Evolutionary conservation across 2,329 filamentous ascomycete species (phyloP).

Genomic region (Teratosphaeria nubilosa): DNA sequence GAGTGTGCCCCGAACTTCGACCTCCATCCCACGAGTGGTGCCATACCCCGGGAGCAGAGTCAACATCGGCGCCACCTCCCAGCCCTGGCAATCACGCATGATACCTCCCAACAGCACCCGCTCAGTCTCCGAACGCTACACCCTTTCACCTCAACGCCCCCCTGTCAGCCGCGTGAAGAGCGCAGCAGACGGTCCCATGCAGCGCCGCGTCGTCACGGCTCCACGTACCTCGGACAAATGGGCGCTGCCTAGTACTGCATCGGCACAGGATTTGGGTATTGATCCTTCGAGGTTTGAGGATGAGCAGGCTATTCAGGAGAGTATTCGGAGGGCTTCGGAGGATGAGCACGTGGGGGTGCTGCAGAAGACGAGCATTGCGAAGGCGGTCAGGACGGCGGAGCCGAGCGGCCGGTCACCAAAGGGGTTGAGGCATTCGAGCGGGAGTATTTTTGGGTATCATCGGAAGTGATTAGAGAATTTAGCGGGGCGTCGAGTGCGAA

Average conservation of each 20-base stretch:
- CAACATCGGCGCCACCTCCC: constrained; percentile 12
- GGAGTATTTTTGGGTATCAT: constrained; percentile 13
- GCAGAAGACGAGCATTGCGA: not conserved
- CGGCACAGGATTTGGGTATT: constrained; percentile 8
- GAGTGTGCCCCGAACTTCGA: constrained; percentile 16
- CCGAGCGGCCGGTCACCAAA: constrained; percentile 4
- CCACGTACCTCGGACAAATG: constrained; percentile 6
- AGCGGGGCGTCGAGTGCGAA: not conserved
- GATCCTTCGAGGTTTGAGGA: not conserved
- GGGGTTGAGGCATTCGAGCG: constrained; percentile 14
- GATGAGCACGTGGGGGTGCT: not conserved
- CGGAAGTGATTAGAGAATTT: not conserved
- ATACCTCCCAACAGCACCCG: not conserved
- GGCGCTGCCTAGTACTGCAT: not conserved
- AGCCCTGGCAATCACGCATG: constrained; percentile 8
- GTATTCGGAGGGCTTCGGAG: not conserved
- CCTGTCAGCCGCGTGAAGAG: constrained; percentile 12
- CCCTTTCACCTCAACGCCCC: constrained; percentile 12
- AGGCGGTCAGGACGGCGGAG: not conserved
- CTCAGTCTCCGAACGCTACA: constrained; percentile 7
- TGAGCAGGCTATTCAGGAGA: not conserved
- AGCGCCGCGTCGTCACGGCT: constrained; percentile 3
- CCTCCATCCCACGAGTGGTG: constrained; percentile 15
- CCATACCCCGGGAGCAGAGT: constrained; percentile 12
- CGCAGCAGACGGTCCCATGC: constrained; percentile 12